Evolutionary conservation across 192 early-diverging fungal species (phyloP), one percentile per base, ranked within the genome.

Genomic region (Dissophora globulifera): DNA sequence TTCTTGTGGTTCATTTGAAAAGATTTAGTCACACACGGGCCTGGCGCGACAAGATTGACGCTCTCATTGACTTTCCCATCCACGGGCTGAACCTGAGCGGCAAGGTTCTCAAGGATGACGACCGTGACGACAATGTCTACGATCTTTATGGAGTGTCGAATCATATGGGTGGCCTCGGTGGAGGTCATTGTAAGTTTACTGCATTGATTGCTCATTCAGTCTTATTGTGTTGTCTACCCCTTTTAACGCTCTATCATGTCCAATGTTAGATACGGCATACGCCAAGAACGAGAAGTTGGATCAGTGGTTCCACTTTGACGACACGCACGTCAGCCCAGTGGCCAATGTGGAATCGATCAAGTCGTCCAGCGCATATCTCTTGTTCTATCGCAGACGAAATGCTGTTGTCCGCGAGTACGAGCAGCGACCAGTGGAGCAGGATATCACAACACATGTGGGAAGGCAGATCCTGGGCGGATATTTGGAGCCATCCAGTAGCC

Each of bases 1-100:
- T 99, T 31, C 82, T 99, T 11, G 79, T 98, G 22, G 86, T 99
- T 40, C 95, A 98, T 67, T 63, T 99, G 56, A 99, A 98, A 78
- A 87, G 96, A 54, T 99, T 98, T 59, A 96, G 91, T 19, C 94
- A 86, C 45, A 82, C 92, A 45, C 95, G 96, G 1, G 94, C 95
- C 10, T 98, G 97, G 78, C 85, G 91, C 26, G 90, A 97, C 69
- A 98, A 98, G 66, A 68, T 99, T 31, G 95, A 96, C 49, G 93
- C 92, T 1, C 66, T 87, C 48, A 93, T 98, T 1, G 82, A 91
- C 50, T 95, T 95, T 60, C 96, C 96, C 3, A 81, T 95, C 26
- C 71, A 80, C 22, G 75, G 82, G 23, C 60, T 92, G 43, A 83
- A 89, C 61, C 72, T 94, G 72, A 70, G 50, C 46, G 58, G 50